Evolutionary conservation across 2,329 filamentous ascomycete species (phyloP).

Genomic region (Pseudocercospora cruenta): DNA sequence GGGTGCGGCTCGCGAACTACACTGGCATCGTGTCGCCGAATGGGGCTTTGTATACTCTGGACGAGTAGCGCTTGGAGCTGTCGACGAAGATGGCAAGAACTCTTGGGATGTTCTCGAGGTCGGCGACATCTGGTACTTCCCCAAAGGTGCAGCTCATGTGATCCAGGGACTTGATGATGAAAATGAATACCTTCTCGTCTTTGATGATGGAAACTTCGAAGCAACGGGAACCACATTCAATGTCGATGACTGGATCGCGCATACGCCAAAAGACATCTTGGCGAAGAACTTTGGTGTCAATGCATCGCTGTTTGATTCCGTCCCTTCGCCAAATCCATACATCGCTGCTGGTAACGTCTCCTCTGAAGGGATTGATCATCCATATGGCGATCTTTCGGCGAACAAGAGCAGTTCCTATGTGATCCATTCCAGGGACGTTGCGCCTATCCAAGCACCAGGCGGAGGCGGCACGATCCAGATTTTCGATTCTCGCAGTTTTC

Average conservation of each 20-base stretch:
- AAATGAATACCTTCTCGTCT: slow-evolving; percentile 62
- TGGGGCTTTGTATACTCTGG: slow-evolving; percentile 61
- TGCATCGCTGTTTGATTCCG: slow-evolving; percentile 60
- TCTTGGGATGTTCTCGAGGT: slow-evolving; percentile 54
- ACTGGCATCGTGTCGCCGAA: slow-evolving; percentile 62
- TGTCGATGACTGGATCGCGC: slow-evolving; percentile 70
- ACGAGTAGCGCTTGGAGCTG: slow-evolving; percentile 54
- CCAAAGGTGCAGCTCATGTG: slow-evolving; percentile 62
- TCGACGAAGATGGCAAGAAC: slow-evolving; percentile 56
- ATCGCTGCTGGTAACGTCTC: slow-evolving; percentile 60
- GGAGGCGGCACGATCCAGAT: slow-evolving; percentile 65
- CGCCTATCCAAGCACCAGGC: slow-evolving; percentile 48
- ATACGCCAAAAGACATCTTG: slow-evolving; percentile 65
- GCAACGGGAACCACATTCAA: slow-evolving; percentile 62
- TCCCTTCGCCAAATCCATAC: slow-evolving; percentile 63
- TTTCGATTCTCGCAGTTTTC: slow-evolving; percentile 67
- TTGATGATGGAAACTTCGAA: slow-evolving; percentile 60
- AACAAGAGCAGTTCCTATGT: slow-evolving; percentile 64
- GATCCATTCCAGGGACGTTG: slow-evolving; percentile 11
- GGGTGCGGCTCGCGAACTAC: slow-evolving; percentile 66
- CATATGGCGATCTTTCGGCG: slow-evolving; percentile 49
- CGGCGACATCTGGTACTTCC: slow-evolving; percentile 29
- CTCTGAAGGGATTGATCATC: slow-evolving; percentile 51
- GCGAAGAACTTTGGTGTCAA: slow-evolving; percentile 69
- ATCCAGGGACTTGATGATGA: slow-evolving; percentile 67